phyloP scores from a whole-genome alignment of 148 eudicot genomes.

The Camellia granthamiana region DNA sequence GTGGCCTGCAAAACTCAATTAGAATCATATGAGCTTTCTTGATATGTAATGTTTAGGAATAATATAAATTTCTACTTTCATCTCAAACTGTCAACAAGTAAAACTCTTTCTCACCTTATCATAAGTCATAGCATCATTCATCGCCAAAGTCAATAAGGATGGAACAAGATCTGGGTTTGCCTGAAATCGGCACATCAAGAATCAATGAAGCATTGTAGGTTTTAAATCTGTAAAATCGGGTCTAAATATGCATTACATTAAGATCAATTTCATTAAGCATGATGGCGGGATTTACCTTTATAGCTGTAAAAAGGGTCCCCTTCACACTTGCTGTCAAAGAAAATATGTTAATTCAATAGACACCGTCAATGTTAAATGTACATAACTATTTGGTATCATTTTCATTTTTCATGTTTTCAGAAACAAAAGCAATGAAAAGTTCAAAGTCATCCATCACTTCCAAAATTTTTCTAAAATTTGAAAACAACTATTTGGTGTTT shows the following conservation, averaged over 20 bases:
- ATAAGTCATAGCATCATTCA: slow-evolving; percentile 83
- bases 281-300: slow-evolving; percentile 53
- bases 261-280: background rate
- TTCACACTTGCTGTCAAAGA: slow-evolving; percentile 63
- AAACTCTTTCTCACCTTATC: slow-evolving; percentile 65
- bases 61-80: slow-evolving; percentile 4
- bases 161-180: slow-evolving; percentile 68
- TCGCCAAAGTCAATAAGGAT: slow-evolving; percentile 65
- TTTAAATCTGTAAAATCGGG: background rate
- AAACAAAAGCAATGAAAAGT: too few relatives aligned
- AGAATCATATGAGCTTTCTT: slow-evolving; percentile 28
- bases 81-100: background rate
- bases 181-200: slow-evolving; percentile 35
- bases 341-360: slow-evolving; percentile 18
- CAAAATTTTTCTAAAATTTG: too few relatives aligned
- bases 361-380: background rate
- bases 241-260: background rate
- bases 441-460: too few relatives aligned
- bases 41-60: background rate
- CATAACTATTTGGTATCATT: background rate
- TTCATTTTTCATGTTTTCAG: too few relatives aligned
- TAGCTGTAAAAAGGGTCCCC: slow-evolving; percentile 52
- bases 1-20: slow-evolving; percentile 64
- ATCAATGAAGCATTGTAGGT: slow-evolving; percentile 11
- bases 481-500: too few relatives aligned